phyloP scores from a whole-genome alignment of 2,329 filamentous ascomycete genomes.

The Thielaviopsis cerberus region DNA sequence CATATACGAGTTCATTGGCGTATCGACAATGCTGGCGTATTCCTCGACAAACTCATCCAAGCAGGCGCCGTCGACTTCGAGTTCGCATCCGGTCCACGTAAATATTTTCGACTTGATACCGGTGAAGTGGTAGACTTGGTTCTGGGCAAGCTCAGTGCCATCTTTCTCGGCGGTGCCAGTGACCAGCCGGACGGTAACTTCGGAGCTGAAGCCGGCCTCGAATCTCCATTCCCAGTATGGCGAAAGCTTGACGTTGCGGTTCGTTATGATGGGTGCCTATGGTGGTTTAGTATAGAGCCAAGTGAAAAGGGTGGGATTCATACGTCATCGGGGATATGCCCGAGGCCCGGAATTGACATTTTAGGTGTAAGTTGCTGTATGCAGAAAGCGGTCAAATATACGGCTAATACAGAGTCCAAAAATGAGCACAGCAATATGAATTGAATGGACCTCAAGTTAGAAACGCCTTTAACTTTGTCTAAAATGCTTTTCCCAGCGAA shows the following conservation, averaged over 20 bases:
- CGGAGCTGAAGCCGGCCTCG: slow-evolving; percentile 37
- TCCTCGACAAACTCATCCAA: slow-evolving; percentile 39
- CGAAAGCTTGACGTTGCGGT: slow-evolving; percentile 33
- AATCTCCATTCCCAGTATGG: slow-evolving; percentile 64
- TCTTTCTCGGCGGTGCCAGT: slow-evolving; percentile 82
- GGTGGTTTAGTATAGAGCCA: not conserved
- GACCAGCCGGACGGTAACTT: slow-evolving; percentile 40
- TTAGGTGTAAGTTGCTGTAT: slow-evolving; percentile 9
- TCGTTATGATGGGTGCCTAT: slow-evolving; percentile 16
- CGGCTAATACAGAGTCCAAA: not conserved
- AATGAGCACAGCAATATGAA: too few relatives aligned
- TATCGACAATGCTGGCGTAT: slow-evolving; percentile 52
- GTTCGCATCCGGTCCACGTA: slow-evolving; percentile 75
- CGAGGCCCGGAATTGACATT: slow-evolving; percentile 61
- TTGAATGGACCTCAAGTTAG: too few relatives aligned
- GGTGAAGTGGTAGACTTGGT: slow-evolving; percentile 61
- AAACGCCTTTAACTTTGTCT: too few relatives aligned
- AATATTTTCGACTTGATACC: slow-evolving; percentile 74
- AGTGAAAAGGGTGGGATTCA: slow-evolving; percentile 15
- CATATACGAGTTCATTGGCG: slow-evolving; percentile 59
- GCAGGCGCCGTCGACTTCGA: slow-evolving; percentile 53
- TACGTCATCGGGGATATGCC: slow-evolving; percentile 45
- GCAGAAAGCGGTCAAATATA: not conserved
- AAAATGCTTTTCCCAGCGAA: too few relatives aligned
- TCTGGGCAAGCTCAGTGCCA: slow-evolving; percentile 75